phyloP scores from a whole-genome alignment of 805 yeast genomes.

The Spathaspora girioi region DNA sequence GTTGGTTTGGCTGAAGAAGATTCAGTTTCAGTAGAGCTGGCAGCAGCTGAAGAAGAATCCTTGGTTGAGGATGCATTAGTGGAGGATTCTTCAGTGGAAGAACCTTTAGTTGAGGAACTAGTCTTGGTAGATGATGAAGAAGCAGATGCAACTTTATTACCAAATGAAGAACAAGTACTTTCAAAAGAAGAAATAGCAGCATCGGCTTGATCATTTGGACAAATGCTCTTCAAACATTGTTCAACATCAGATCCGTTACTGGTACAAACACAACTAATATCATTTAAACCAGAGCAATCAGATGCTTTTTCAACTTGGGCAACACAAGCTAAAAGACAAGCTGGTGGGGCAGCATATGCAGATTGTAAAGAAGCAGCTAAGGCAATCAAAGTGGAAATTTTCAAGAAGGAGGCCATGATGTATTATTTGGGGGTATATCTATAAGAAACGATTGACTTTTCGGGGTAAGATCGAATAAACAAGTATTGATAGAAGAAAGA shows the following conservation, averaged over 20 bases:
- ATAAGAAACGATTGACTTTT: background rate
- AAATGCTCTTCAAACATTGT: conserved; percentile 59
- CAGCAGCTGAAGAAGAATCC: conserved; percentile 5
- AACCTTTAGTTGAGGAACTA: conserved; percentile 20
- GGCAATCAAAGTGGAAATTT: conserved; percentile 23
- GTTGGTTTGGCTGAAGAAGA: conserved; percentile 10
- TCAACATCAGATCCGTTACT: conserved; percentile 50
- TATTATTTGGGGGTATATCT: background rate
- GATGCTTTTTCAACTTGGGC: conserved; percentile 60
- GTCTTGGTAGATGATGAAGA: conserved; percentile 24
- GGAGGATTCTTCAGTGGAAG: conserved; percentile 8
- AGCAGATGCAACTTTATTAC: conserved; percentile 30
- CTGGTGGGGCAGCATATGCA: conserved; percentile 77
- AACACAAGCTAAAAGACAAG: conserved; percentile 88
- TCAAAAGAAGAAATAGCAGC: conserved; percentile 60
- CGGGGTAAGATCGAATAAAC: background rate
- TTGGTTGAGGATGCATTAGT: conserved; percentile 4
- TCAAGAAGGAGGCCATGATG: conserved; percentile 8
- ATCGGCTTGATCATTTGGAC: conserved; percentile 62
- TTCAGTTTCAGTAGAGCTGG: conserved; percentile 6
- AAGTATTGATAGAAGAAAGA: background rate
- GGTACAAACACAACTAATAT: conserved; percentile 67
- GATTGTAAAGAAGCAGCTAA: conserved; percentile 41
- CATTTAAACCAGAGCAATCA: conserved; percentile 55
- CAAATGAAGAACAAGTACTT: conserved; percentile 41